phyloP scores from a whole-genome alignment of 768 basidiomycete genomes.

The Sporobolomyces pararoseus region DNA sequence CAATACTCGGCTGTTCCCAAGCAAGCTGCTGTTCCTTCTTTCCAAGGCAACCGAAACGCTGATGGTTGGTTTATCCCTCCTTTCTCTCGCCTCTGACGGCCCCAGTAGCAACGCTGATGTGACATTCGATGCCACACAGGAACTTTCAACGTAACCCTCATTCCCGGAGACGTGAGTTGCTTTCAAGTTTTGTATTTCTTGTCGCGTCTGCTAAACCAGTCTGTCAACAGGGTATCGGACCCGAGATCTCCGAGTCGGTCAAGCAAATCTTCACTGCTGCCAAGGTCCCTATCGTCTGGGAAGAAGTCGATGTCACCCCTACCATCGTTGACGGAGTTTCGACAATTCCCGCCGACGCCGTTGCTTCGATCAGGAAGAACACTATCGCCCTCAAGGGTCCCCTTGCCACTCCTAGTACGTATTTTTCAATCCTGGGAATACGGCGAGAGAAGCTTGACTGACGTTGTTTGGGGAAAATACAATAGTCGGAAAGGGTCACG shows the following conservation, averaged over 20 bases:
- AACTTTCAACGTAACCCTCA: slow-evolving; percentile 62
- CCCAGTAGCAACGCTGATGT: not conserved
- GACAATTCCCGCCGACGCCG: slow-evolving; percentile 87
- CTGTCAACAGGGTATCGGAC: slow-evolving; percentile 74
- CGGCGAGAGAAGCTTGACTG: not conserved
- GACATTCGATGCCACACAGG: slow-evolving; percentile 6
- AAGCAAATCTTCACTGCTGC: slow-evolving; percentile 89
- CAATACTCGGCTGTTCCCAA: slow-evolving; percentile 11
- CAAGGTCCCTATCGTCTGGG: slow-evolving; percentile 95
- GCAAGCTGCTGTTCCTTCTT: slow-evolving; percentile 10
- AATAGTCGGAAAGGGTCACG: slow-evolving; percentile 95
- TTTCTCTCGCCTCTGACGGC: not conserved
- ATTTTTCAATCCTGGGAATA: not conserved
- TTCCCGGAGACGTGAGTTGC: slow-evolving; percentile 80
- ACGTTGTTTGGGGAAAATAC: not conserved
- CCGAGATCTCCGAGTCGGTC: slow-evolving; percentile 94
- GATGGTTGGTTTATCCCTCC: slow-evolving; percentile 12
- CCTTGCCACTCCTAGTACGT: slow-evolving; percentile 80
- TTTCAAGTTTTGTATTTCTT: not conserved
- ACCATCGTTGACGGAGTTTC: slow-evolving; percentile 92
- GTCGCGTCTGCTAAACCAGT: not conserved
- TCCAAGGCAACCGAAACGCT: slow-evolving; percentile 26
- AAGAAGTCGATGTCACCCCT: slow-evolving; percentile 95
- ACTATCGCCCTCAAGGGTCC: slow-evolving; percentile 98
- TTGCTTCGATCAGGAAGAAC: slow-evolving; percentile 88